Evolutionary conservation across 1,139 yeast species (phyloP).

Genomic region (Oligophagozyma castellii): DNA sequence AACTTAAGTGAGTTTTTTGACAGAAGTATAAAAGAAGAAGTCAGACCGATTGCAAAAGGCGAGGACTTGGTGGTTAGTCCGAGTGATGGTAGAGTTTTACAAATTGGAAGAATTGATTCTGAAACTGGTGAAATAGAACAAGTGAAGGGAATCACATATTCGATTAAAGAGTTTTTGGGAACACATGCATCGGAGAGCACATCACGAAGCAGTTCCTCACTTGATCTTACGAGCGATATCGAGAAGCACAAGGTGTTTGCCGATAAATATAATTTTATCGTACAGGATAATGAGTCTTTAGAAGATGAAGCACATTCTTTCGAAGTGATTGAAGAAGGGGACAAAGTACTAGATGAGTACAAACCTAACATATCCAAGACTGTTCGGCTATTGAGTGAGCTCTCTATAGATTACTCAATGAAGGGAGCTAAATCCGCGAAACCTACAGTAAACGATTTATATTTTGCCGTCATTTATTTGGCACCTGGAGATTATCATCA

Average conservation of each 20-base stretch:
- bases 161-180: constrained; percentile 81
- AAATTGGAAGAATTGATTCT: constrained; percentile 57
- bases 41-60: constrained; percentile 55
- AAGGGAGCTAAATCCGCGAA: constrained; percentile 8
- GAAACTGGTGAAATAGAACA: constrained; percentile 85
- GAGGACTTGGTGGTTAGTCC: constrained; percentile 66
- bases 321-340: constrained; percentile 48
- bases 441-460: constrained; percentile 40
- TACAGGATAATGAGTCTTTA: constrained; percentile 1
- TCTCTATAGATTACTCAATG: constrained; percentile 13
- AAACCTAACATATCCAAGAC: constrained; percentile 27
- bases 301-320: constrained; percentile 21
- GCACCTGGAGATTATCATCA: constrained; percentile 99
- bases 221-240: constrained; percentile 24
- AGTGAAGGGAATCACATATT: constrained; percentile 91
- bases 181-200: constrained; percentile 27
- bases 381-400: constrained; percentile 17
- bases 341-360: constrained; percentile 33
- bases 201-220: constrained; percentile 18
- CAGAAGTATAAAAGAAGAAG: constrained; percentile 65
- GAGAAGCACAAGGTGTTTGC: constrained; percentile 69
- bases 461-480: constrained; percentile 80
- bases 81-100: constrained; percentile 83
- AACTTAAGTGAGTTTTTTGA: constrained; percentile 89
- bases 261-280: constrained; percentile 48